A percentile compares a stretch with the other conserved stretches of the same genome.
These are phyloP conservation scores for Mortierella sp. DNA, from an alignment of 371 early-diverging fungal genomes.

Conservation along the genomic window DNA sequence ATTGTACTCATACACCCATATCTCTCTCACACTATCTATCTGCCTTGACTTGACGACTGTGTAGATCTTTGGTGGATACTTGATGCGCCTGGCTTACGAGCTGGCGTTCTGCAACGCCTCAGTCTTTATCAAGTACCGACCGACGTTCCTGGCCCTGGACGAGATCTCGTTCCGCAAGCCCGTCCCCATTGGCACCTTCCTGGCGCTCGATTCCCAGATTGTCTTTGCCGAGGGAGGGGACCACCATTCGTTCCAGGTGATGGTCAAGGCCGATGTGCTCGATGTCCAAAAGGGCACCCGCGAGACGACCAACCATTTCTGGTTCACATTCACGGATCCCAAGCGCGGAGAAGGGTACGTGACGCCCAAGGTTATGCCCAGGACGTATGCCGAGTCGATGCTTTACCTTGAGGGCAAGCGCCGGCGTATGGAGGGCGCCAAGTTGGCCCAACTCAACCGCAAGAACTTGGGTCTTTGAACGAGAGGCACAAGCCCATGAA, in stretches of 20 bases:
- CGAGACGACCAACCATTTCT: slow-evolving; percentile 86
- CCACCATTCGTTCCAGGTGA: slow-evolving; percentile 78
- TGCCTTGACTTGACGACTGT: too few relatives aligned
- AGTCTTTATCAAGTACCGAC: slow-evolving; percentile 69
- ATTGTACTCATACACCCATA: neutral
- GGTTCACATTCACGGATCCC: slow-evolving; percentile 81
- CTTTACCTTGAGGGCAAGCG: slow-evolving; percentile 82
- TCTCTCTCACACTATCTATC: neutral
- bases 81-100: slow-evolving; percentile 86
- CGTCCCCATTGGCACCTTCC: slow-evolving; percentile 90
- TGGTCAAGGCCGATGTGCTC: slow-evolving; percentile 82
- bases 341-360: neutral
- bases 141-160: slow-evolving; percentile 82
- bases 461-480: slow-evolving; percentile 39
- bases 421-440: slow-evolving; percentile 41
- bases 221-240: slow-evolving; percentile 69
- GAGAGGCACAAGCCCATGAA: neutral
- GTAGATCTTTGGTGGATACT: slow-evolving; percentile 89
- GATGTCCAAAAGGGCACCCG: slow-evolving; percentile 70
- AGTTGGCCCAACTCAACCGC: slow-evolving; percentile 26
- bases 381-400: slow-evolving; percentile 85
- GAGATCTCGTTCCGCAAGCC: slow-evolving; percentile 91
- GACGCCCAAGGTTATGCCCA: slow-evolving; percentile 69
- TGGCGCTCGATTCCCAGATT: slow-evolving; percentile 81
- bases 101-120: slow-evolving; percentile 84